Evolutionary conservation across 2,329 filamentous ascomycete species (phyloP).

Genomic region (Penicillium palitans): DNA sequence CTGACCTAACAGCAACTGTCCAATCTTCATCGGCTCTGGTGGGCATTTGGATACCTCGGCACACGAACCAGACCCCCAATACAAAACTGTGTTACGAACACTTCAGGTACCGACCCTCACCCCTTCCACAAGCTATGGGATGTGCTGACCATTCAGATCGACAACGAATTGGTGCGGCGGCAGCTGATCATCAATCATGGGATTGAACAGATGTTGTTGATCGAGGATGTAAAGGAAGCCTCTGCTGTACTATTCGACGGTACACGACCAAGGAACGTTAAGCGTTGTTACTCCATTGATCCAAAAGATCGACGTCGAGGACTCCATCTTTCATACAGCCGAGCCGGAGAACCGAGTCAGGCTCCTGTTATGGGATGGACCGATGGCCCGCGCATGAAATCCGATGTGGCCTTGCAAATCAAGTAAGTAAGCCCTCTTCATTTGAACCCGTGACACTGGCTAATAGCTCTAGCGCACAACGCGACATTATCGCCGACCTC

Average conservation of each 20-base stretch:
- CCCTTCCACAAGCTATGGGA: not conserved
- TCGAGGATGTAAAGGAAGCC: constrained; percentile 67
- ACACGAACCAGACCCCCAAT: constrained; percentile 72
- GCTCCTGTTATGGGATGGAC: constrained; percentile 55
- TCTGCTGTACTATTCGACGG: constrained; percentile 67
- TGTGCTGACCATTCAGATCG: constrained; percentile 57
- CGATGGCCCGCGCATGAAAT: constrained; percentile 71
- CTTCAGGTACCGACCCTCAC: constrained; percentile 54
- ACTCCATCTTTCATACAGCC: constrained; percentile 57
- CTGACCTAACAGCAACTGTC: constrained; percentile 46
- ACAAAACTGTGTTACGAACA: constrained; percentile 76
- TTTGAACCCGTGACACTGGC: not conserved
- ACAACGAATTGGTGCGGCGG: constrained; percentile 73
- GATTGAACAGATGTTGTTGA: constrained; percentile 82
- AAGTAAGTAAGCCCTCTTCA: constrained; percentile 38
- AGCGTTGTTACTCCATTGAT: constrained; percentile 63
- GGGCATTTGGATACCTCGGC: constrained; percentile 57
- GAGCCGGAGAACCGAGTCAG: constrained; percentile 51
- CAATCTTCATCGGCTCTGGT: constrained; percentile 65
- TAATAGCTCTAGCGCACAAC: constrained; percentile 41
- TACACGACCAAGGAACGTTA: constrained; percentile 67
- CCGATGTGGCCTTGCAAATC: constrained; percentile 70
- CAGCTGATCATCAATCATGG: constrained; percentile 78
- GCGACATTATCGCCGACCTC: constrained; percentile 54
- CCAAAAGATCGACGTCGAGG: constrained; percentile 65